Evolutionary conservation across 2,329 filamentous ascomycete species (phyloP), one percentile per base, ranked within the genome.

Genomic region (Trichoderma endophyticum): DNA sequence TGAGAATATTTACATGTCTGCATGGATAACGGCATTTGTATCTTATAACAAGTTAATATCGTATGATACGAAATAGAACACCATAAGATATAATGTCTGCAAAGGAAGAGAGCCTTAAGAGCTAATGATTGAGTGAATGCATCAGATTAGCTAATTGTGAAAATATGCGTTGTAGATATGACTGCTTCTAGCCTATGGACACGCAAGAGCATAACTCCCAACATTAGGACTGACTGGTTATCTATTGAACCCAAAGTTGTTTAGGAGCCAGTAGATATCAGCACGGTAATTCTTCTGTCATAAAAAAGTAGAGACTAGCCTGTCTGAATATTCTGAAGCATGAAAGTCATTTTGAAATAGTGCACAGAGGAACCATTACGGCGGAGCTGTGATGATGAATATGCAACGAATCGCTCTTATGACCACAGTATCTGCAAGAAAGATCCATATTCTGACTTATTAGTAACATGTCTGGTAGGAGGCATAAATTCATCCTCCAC

Each of bases 401-500:
- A 51, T 51, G n/a, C 9, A 51, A n/a, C 11, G 3, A 24, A 51
- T 18, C 5, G 8, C 8, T 32, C 9, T 3, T 30, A 9, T 59
- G 12, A 4, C 30, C 8, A 21, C 6, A 3, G 0, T 7, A 21
- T 12, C 2, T 32, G 18, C 11, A 21, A 51, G 11, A 6, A 6
- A 1, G 3, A n/a, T 54, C 0, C 12, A 51, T 21, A 6, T n/a
- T 15, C 3, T 3, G 7, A n/a, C 7, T 34, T 3, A n/a, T 36
- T 6, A 18, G 7, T 28, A 5, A 30, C 21, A 39, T 36, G 5
- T 9, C 2, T 36, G 28, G 11, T 6, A 24, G 6, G 2, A n/a
- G 3, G 7, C 2, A 18, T 18, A 0, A 12, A 24, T 15, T 15
- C 6, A 26, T 36, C 73, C 75, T 15, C 74, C 76, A 15, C 75